A percentile compares a stretch with the other conserved stretches of the same genome.
These are phyloP conservation scores for Hamigera avellanea DNA, from an alignment of 495 filamentous ascomycete genomes.

Conservation along the genomic window DNA sequence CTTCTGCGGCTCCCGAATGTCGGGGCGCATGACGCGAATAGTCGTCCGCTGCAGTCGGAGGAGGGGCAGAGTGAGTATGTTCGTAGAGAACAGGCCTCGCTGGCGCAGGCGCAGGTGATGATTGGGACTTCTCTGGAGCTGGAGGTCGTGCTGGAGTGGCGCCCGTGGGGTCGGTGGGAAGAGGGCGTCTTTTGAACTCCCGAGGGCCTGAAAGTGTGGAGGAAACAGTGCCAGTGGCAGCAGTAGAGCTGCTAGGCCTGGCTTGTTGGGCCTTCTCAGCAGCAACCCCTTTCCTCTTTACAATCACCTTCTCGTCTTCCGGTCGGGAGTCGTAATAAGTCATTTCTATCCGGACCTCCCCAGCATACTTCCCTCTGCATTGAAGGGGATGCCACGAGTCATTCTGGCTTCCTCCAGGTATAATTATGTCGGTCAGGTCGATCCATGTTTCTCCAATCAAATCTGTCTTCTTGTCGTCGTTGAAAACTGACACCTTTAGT, in stretches of 20 bases:
- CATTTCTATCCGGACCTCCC: conserved; percentile 87
- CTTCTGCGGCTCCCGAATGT: conserved; percentile 10
- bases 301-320: conserved; percentile 53
- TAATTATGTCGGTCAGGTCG: conserved; percentile 66
- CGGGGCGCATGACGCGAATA: conserved; percentile 10
- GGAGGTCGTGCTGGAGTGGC: conserved; percentile 11
- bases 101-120: conserved; percentile 12
- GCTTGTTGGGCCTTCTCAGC: conserved; percentile 18
- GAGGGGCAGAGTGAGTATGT: conserved; percentile 3
- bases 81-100: conserved; percentile 5
- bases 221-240: conserved; percentile 2
- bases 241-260: conserved; percentile 10
- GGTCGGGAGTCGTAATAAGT: conserved; percentile 90
- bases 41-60: conserved; percentile 8
- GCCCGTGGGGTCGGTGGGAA: conserved; percentile 61
- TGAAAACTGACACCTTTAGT: conserved; percentile 91
- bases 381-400: conserved; percentile 84
- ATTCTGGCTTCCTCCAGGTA: conserved; percentile 78
- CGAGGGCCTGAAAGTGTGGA: conserved; percentile 45
- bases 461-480: conserved; percentile 94
- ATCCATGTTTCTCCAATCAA: conserved; percentile 91
- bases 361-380: conserved; percentile 87
- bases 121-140: conserved; percentile 15
- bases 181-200: conserved; percentile 55
- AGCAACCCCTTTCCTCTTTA: conserved; percentile 37